These are phyloP conservation scores for Cladosporium sp. DNA, from an alignment of 2,329 filamentous ascomycete genomes.

Conservation along the genomic window DNA sequence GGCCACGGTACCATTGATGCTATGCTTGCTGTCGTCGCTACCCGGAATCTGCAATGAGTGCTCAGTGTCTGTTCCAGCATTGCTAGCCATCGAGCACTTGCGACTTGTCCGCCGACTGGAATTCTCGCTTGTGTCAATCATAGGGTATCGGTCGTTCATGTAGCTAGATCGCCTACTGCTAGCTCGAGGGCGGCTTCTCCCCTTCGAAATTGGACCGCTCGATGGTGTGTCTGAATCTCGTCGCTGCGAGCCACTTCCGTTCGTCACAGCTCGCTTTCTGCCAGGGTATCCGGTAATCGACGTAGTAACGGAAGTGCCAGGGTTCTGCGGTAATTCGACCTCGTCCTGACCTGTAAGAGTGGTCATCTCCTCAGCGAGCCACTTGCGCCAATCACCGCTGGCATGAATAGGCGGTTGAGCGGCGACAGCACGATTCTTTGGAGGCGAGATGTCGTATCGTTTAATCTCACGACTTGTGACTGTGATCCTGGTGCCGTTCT, in stretches of 20 bases:
- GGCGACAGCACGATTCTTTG: constrained; percentile 20
- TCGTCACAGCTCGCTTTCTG: not conserved
- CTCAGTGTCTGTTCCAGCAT: constrained; percentile 14
- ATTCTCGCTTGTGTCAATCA: constrained; percentile 38
- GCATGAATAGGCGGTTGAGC: constrained; percentile 28
- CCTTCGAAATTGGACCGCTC: constrained; percentile 14
- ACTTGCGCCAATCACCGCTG: constrained; percentile 50
- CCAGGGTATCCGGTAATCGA: not conserved
- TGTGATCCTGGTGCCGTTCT: constrained; percentile 42
- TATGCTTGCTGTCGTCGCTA: constrained; percentile 16
- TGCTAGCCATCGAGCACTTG: constrained; percentile 11
- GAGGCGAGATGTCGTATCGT: constrained; percentile 41
- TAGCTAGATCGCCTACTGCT: constrained; percentile 32
- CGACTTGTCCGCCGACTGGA: constrained; percentile 22
- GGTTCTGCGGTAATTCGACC: constrained; percentile 18
- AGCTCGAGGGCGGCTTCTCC: constrained; percentile 20
- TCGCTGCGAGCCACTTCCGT: not conserved
- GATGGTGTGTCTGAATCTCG: constrained; percentile 19
- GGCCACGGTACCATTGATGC: constrained; percentile 1
- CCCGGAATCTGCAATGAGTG: constrained; percentile 5
- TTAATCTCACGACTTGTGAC: constrained; percentile 47
- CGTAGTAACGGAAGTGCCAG: not conserved
- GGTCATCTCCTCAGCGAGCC: constrained; percentile 48
- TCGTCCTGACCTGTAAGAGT: constrained; percentile 34
- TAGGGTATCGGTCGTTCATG: constrained; percentile 50